Evolutionary conservation across 306 rosid species (phyloP).

Genomic region (Castanea sativa): DNA sequence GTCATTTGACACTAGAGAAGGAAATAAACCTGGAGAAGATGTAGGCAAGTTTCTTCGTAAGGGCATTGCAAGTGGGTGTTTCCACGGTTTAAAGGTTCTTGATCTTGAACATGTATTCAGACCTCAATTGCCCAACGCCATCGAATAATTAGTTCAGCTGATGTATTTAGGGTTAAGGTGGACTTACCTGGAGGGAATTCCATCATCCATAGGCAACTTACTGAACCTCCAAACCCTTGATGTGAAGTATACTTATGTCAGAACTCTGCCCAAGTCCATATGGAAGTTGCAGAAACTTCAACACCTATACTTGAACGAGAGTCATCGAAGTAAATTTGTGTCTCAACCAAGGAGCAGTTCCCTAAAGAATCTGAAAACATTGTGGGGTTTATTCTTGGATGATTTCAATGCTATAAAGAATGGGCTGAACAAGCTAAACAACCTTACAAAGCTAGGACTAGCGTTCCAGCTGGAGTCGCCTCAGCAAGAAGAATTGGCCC

Average conservation of each 20-base stretch:
- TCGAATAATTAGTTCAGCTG: slow-evolving; percentile 7
- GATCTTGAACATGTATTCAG: slow-evolving; percentile 30
- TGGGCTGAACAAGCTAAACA: slow-evolving; percentile 27
- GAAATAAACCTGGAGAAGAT: slow-evolving; percentile 34
- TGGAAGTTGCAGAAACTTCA: slow-evolving; percentile 34
- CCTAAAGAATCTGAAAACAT: slow-evolving; percentile 15
- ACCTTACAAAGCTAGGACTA: slow-evolving; percentile 32
- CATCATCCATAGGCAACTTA: slow-evolving; percentile 26
- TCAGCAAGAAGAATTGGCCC: slow-evolving; percentile 2
- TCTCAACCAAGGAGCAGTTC: slow-evolving; percentile 12
- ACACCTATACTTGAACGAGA: slow-evolving; percentile 27
- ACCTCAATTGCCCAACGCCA: slow-evolving; percentile 34
- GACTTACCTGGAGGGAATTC: slow-evolving; percentile 32
- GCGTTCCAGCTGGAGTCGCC: slow-evolving; percentile 10
- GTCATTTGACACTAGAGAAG: too few relatives aligned
- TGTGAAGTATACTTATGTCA: slow-evolving; percentile 33
- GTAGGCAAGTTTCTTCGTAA: slow-evolving; percentile 15
- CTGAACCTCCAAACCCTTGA: slow-evolving; percentile 32
- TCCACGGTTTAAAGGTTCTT: neutral
- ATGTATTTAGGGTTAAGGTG: slow-evolving; percentile 35
- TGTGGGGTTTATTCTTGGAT: slow-evolving; percentile 36
- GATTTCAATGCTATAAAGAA: slow-evolving; percentile 13
- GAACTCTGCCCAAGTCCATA: slow-evolving; percentile 27
- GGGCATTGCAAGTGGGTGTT: slow-evolving; percentile 2
- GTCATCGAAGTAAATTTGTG: slow-evolving; percentile 11